Percentiles rank a stretch among this genome's conserved stretches.
Conservation (phyloP, 768 basidiomycete species). For the Termitomyces bulborhizus region DNA sequence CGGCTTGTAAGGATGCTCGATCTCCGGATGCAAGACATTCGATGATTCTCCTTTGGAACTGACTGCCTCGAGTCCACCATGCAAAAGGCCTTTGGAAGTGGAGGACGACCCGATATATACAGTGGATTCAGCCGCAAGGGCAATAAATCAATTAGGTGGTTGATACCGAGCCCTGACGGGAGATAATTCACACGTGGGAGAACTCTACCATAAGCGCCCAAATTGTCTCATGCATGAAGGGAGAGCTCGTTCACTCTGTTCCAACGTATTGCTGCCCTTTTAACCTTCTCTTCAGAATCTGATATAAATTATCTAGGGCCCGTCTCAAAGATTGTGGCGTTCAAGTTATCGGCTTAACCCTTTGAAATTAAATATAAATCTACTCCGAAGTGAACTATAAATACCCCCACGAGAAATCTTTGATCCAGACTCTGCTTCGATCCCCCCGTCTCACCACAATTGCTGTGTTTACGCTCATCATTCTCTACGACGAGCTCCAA, state of each 20-base stretch:
- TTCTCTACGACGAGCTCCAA: background rate
- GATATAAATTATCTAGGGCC: background rate
- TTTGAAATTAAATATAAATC: constrained; percentile 6
- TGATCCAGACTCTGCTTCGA: constrained; percentile 6
- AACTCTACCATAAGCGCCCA: constrained; percentile 9
- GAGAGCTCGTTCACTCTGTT: background rate
- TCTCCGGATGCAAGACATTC: constrained; percentile 1
- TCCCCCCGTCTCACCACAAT: constrained; percentile 2
- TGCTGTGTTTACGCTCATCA: background rate
- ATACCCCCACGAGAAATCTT: constrained; percentile 8
- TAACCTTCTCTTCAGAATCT: background rate
- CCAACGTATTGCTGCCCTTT: background rate
- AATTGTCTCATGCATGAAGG: background rate
- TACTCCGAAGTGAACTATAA: constrained; percentile 13
- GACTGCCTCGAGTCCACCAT: too few relatives aligned
- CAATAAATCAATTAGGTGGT: too few relatives aligned
- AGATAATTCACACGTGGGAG: constrained; percentile 5
- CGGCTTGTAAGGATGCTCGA: background rate
- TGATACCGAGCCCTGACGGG: too few relatives aligned
- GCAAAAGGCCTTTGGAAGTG: too few relatives aligned
- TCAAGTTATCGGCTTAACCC: background rate
- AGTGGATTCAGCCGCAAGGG: background rate
- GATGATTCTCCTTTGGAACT: background rate
- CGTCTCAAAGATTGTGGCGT: constrained; percentile 7
- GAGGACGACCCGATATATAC: background rate